phyloP scores from a whole-genome alignment of 2,329 filamentous ascomycete species.

The Blumeria hordei region DNA sequence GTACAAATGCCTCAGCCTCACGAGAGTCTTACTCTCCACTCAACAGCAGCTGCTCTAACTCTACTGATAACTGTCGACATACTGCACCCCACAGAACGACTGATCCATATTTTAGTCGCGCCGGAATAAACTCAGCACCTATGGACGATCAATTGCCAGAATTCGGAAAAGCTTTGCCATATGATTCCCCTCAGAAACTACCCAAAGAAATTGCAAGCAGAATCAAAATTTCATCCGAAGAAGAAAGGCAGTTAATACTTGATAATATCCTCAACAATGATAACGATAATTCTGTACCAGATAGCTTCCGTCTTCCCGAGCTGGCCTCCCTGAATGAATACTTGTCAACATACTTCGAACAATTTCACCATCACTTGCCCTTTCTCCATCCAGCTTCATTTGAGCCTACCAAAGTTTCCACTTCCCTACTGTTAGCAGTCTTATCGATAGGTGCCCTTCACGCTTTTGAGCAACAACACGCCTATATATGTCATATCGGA shows the following conservation, averaged over 20 bases:
- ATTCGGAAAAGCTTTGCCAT: slow-evolving; percentile 40
- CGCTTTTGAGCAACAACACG: slow-evolving; percentile 90
- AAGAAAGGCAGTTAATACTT: slow-evolving; percentile 63
- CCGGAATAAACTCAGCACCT: slow-evolving; percentile 37
- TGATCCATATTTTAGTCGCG: slow-evolving; percentile 26
- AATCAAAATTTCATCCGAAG: slow-evolving; percentile 62
- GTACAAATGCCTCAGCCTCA: slow-evolving; percentile 39
- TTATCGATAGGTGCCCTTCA: slow-evolving; percentile 90
- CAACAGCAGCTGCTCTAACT: slow-evolving; percentile 27
- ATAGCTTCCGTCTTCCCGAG: slow-evolving; percentile 71
- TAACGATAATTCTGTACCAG: slow-evolving; percentile 57
- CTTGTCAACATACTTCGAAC: slow-evolving; percentile 81
- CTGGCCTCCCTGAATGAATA: slow-evolving; percentile 70
- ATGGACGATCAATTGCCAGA: neutral
- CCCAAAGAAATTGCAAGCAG: slow-evolving; percentile 45
- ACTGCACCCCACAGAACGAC: neutral
- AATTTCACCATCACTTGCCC: slow-evolving; percentile 91
- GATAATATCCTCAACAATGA: slow-evolving; percentile 69
- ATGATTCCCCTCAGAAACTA: slow-evolving; percentile 42
- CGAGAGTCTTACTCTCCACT: slow-evolving; percentile 45
- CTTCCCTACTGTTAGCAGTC: slow-evolving; percentile 66
- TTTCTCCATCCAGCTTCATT: slow-evolving; percentile 90
- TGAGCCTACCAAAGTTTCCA: slow-evolving; percentile 52
- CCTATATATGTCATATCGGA: slow-evolving; percentile 90
- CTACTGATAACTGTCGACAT: slow-evolving; percentile 15